A percentile compares a stretch with the other conserved stretches of the same genome.
These are phyloP conservation scores for Blastobotrys ciferrii DNA, from an alignment of 1,139 yeast genomes.

Conservation along the genomic window DNA sequence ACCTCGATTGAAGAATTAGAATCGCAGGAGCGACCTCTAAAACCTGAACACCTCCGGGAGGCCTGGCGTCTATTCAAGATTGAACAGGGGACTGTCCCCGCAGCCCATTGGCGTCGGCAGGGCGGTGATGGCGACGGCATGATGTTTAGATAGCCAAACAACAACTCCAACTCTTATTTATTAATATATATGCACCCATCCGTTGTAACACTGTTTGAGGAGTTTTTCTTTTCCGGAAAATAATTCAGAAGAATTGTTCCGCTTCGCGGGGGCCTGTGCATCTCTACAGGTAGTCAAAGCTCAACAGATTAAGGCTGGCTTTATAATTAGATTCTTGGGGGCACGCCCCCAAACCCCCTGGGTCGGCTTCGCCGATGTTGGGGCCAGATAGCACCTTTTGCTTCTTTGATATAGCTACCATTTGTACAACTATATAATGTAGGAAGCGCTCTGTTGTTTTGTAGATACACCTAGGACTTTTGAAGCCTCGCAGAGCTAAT, in stretches of 20 bases:
- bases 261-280: too few species aligned
- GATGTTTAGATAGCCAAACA: slow-evolving; percentile 49
- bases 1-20: slow-evolving; percentile 37
- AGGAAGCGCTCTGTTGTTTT: too few species aligned
- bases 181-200: background rate
- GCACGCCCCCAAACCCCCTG: too few species aligned
- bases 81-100: slow-evolving; percentile 65
- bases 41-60: slow-evolving; percentile 82
- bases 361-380: too few species aligned
- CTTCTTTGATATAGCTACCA: too few species aligned
- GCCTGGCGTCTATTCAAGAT: slow-evolving; percentile 76
- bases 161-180: background rate
- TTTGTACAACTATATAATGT: too few species aligned
- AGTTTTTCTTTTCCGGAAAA: background rate
- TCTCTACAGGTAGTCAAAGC: too few species aligned
- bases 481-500: too few species aligned
- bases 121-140: slow-evolving; percentile 69
- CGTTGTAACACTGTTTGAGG: background rate
- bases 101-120: slow-evolving; percentile 67
- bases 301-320: too few species aligned
- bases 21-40: slow-evolving; percentile 57
- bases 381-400: too few species aligned
- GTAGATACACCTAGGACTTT: too few species aligned
- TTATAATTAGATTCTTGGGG: too few species aligned
- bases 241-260: background rate